A percentile compares a stretch with the other conserved stretches of the same genome.
phyloP scores from a whole-genome alignment of 129 eudicot genomes.

The Ambrosia trifida region DNA sequence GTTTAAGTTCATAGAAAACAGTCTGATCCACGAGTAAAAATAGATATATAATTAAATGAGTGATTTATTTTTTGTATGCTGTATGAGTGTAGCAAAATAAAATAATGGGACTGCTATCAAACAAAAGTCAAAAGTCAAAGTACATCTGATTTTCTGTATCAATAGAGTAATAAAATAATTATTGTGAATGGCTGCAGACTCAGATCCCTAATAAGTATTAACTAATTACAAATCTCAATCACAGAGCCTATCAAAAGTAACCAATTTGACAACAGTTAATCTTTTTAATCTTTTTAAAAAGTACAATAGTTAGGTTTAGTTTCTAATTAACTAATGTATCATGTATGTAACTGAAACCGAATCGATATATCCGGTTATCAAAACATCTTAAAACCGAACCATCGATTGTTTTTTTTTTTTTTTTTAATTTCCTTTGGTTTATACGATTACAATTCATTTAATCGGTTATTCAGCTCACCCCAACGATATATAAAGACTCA shows the following conservation, averaged over 20 bases:
- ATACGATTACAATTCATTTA: background rate
- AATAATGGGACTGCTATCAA: background rate
- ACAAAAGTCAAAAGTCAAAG: constrained; percentile 16
- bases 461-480: background rate
- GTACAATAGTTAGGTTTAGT: background rate
- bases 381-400: background rate
- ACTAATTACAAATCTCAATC: too few relatives aligned
- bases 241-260: too few relatives aligned
- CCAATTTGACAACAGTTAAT: too few relatives aligned
- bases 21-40: background rate
- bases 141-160: background rate
- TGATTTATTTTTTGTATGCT: background rate
- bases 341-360: background rate
- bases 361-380: background rate
- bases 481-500: constrained; percentile 28
- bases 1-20: background rate
- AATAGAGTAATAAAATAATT: background rate
- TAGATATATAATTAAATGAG: background rate
- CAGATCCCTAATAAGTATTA: background rate
- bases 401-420: background rate
- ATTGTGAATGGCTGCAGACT: constrained; percentile 7
- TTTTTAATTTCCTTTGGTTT: background rate
- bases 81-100: background rate
- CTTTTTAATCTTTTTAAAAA: background rate
- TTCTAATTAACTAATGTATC: background rate